Percentiles rank a stretch among this genome's conserved stretches.
Conservation (phyloP, 306 rosid genomes). For the Amphicarpaea edgeworthii region DNA sequence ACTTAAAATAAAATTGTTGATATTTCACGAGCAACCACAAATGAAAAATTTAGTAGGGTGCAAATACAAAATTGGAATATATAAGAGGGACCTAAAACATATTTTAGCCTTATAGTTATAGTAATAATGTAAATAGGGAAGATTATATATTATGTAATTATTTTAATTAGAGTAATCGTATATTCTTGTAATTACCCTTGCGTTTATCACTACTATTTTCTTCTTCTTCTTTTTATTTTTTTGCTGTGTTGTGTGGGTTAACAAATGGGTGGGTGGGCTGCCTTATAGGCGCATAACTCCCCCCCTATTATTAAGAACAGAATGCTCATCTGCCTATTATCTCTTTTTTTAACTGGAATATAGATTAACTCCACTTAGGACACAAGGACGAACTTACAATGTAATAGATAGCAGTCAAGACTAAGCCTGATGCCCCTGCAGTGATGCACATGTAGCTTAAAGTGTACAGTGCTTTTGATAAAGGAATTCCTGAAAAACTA, state of each 20-base stretch:
- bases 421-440: slow-evolving; percentile 79
- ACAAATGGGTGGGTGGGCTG: not conserved
- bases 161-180: not conserved
- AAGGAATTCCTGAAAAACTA: slow-evolving; percentile 71
- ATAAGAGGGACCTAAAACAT: too few species aligned
- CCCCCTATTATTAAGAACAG: too few species aligned
- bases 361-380: not conserved
- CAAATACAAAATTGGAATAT: too few species aligned
- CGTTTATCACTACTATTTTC: not conserved
- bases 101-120: too few species aligned
- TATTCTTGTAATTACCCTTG: not conserved
- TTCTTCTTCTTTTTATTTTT: not conserved
- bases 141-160: not conserved
- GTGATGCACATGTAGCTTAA: slow-evolving; percentile 80
- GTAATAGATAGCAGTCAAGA: slow-evolving; percentile 63
- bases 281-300: not conserved
- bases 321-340: slow-evolving; percentile 17
- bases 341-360: not conserved
- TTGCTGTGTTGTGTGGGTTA: not conserved
- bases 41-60: too few species aligned
- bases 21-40: too few species aligned
- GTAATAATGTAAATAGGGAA: not conserved
- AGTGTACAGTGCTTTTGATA: slow-evolving; percentile 78
- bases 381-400: slow-evolving; percentile 58
- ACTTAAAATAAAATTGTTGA: too few species aligned